Evolutionary conservation across 1,139 yeast genomes (phyloP).

Genomic region (Magnusiomyces tetraspermus): DNA sequence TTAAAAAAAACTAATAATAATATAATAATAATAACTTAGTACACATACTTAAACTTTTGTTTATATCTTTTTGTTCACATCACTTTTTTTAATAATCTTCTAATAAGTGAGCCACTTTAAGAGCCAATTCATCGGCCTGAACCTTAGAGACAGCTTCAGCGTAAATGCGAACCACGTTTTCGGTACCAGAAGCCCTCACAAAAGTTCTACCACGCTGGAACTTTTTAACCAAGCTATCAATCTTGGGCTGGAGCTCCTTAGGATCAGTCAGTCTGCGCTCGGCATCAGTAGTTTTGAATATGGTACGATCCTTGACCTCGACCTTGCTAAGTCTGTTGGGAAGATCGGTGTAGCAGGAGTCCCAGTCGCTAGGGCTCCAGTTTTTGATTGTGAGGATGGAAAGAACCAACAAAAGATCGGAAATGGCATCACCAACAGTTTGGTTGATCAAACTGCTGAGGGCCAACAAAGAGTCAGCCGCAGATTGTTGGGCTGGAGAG

Average conservation of each 20-base stretch:
- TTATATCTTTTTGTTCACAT: no score
- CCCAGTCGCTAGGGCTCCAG: slow-evolving; percentile 64
- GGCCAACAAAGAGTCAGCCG: slow-evolving; percentile 45
- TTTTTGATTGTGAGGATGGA: slow-evolving; percentile 51
- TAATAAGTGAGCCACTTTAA: slow-evolving; percentile 37
- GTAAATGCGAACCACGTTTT: slow-evolving; percentile 91
- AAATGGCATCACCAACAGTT: slow-evolving; percentile 94
- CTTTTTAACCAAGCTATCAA: slow-evolving; percentile 54
- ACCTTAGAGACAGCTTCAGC: slow-evolving; percentile 67
- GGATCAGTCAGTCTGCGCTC: slow-evolving; percentile 78
- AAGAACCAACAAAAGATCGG: slow-evolving; percentile 74
- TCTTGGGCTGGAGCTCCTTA: slow-evolving; percentile 60
- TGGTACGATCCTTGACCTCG: slow-evolving; percentile 68
- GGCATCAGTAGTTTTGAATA: slow-evolving; percentile 80
- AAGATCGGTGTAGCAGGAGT: slow-evolving; percentile 64
- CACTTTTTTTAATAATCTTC: slow-evolving; percentile 21
- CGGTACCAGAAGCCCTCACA: slow-evolving; percentile 97
- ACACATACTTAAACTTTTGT: neutral
- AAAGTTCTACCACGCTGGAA: slow-evolving; percentile 69
- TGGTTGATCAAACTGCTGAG: slow-evolving; percentile 76
- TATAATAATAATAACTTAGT: neutral
- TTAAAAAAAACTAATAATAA: neutral
- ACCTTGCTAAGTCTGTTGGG: slow-evolving; percentile 81
- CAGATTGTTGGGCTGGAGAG: slow-evolving; percentile 34
- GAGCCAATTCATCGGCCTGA: slow-evolving; percentile 48